Conservation (phyloP, 169 alveolate genomes). For the Plasmodium billcollinsi region DNA sequence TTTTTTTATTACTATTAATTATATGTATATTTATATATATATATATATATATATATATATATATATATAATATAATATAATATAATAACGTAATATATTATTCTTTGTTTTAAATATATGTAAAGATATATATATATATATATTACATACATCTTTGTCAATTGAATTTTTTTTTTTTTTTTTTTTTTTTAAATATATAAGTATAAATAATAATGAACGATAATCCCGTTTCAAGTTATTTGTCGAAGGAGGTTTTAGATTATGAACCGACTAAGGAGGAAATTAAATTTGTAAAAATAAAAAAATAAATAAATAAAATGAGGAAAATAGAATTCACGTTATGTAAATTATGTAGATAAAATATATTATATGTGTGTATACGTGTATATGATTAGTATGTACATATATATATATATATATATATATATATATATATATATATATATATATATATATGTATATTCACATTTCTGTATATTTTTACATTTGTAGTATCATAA, state of each 20-base stretch:
- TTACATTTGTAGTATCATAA: constrained; percentile 47
- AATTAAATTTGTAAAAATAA: constrained; percentile 48
- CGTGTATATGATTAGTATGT: too few species aligned
- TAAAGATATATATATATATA: not conserved
- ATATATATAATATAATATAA: too few species aligned
- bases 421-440: not conserved
- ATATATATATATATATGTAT: constrained; percentile 1
- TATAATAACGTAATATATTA: too few species aligned
- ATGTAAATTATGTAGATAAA: not conserved
- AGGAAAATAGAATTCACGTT: not conserved
- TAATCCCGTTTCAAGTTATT: not conserved
- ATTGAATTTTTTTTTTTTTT: not conserved
- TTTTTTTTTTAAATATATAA: not conserved
- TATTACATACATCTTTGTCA: too few species aligned
- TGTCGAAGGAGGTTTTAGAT: constrained; percentile 12
- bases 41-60: too few species aligned
- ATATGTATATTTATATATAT: not conserved
- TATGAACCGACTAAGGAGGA: constrained; percentile 55
- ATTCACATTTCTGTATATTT: not conserved
- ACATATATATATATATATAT: not conserved
- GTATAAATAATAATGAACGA: constrained; percentile 7
- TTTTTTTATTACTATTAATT: not conserved
- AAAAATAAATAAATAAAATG: not conserved
- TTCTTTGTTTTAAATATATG: not conserved
- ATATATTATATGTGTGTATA: not conserved